Evolutionary conservation across 768 basidiomycete species (phyloP).

Genomic region (Dioszegia hungarica): DNA sequence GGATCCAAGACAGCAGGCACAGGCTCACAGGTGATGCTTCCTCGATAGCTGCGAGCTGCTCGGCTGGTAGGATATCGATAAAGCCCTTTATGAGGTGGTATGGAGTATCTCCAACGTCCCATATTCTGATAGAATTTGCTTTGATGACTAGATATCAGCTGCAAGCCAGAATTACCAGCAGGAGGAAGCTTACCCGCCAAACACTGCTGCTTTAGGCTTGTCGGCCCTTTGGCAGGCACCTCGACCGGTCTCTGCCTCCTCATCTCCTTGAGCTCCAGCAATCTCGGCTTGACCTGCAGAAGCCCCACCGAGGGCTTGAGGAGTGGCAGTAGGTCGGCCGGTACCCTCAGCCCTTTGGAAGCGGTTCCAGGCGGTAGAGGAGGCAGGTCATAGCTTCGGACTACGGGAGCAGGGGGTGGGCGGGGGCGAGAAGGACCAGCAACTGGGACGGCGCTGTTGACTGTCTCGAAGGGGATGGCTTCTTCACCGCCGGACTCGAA

Average conservation of each 20-base stretch:
- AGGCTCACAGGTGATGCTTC: neutral
- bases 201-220: constrained; percentile 17
- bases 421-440: neutral
- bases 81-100: constrained; percentile 26
- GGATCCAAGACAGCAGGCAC: neutral
- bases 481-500: constrained; percentile 20
- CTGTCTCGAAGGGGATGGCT: neutral
- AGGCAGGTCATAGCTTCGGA: neutral
- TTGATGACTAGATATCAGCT: constrained; percentile 25
- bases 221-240: constrained; percentile 8
- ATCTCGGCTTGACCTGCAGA: neutral
- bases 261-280: constrained; percentile 10
- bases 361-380: no score
- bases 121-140: constrained; percentile 21
- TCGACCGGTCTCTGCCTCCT: neutral
- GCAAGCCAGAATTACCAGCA: neutral
- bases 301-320: constrained; percentile 9
- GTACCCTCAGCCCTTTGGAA: no score
- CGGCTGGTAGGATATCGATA: constrained; percentile 27
- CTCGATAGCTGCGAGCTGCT: constrained; percentile 31
- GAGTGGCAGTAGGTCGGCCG: neutral
- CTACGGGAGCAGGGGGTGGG: neutral
- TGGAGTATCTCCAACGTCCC: constrained; percentile 35
- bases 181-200: constrained; percentile 11
- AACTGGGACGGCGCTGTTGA: constrained; percentile 10